Evolutionary conservation across 768 basidiomycete genomes (phyloP).

Genomic region (Podaxis carcinomalis): DNA sequence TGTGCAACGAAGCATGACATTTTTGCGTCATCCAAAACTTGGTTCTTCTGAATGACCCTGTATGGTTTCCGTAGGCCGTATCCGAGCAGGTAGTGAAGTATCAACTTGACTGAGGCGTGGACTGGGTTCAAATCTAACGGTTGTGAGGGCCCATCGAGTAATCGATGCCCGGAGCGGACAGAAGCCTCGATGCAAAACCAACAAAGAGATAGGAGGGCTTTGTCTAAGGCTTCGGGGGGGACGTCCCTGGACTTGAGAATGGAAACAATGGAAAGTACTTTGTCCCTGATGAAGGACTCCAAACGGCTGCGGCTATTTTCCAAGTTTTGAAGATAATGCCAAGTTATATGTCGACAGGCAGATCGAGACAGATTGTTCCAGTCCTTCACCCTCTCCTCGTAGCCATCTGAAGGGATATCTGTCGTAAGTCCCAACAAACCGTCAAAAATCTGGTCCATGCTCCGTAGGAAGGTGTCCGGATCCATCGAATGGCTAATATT

Average conservation of each 20-base stretch:
- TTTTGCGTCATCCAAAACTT: constrained; percentile 1
- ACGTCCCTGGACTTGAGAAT: not conserved
- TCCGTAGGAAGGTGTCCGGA: not conserved
- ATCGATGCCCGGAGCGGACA: constrained; percentile 3
- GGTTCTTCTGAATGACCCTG: not conserved
- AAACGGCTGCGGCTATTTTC: not conserved
- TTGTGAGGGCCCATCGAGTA: not conserved
- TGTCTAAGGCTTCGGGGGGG: not conserved
- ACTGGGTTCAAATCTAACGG: not conserved
- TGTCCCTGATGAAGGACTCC: not conserved
- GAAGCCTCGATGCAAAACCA: constrained; percentile 10
- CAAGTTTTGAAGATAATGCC: not conserved
- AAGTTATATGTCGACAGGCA: constrained; percentile 1
- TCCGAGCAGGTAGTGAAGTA: not conserved
- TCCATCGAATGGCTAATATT: constrained; percentile 1
- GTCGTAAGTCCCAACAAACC: constrained; percentile 1
- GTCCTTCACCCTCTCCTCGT: constrained; percentile 7
- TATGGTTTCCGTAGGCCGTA: constrained; percentile 8
- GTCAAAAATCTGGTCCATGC: not conserved
- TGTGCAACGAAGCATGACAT: constrained; percentile 4
- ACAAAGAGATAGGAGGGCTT: constrained; percentile 1
- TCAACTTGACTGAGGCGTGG: constrained; percentile 2
- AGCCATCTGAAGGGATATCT: constrained; percentile 8
- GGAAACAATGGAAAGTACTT: not conserved
- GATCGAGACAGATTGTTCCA: constrained; percentile 5